Conservation (phyloP, 2,329 filamentous ascomycete species). For the Escovopsis sp. region DNA sequence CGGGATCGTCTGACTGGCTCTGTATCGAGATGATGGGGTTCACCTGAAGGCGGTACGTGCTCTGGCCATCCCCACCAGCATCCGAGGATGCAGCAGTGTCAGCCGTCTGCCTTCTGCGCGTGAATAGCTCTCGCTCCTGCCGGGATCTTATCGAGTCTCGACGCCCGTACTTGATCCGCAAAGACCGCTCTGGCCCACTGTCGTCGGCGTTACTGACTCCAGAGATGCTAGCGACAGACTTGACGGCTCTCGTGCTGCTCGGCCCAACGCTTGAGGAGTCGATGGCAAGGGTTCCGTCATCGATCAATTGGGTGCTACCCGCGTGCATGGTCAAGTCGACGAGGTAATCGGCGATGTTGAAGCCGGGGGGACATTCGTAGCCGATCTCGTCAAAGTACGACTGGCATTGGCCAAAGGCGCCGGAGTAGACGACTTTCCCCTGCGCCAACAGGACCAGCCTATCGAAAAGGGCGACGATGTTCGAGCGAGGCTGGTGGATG, state of each 20-base stretch:
- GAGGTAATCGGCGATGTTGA: slow-evolving; percentile 97
- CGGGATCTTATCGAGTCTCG: slow-evolving; percentile 69
- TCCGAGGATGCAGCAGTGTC: slow-evolving; percentile 50
- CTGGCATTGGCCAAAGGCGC: slow-evolving; percentile 78
- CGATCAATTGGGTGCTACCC: slow-evolving; percentile 39
- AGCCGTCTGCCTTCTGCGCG: slow-evolving; percentile 51
- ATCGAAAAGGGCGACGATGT: slow-evolving; percentile 95
- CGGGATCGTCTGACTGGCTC: slow-evolving; percentile 54
- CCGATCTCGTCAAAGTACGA: slow-evolving; percentile 84
- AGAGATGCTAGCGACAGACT: slow-evolving; percentile 77
- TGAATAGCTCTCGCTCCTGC: slow-evolving; percentile 84
- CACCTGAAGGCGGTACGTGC: slow-evolving; percentile 36
- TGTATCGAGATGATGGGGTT: slow-evolving; percentile 30
- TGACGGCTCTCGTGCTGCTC: slow-evolving; percentile 76
- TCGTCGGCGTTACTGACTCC: slow-evolving; percentile 60
- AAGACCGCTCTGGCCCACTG: slow-evolving; percentile 43
- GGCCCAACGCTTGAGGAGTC: slow-evolving; percentile 58
- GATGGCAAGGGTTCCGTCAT: slow-evolving; percentile 36
- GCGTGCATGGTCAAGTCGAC: slow-evolving; percentile 98
- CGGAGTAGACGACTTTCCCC: slow-evolving; percentile 84
- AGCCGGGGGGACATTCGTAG: slow-evolving; percentile 85
- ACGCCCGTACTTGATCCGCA: slow-evolving; percentile 54
- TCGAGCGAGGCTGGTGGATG: slow-evolving; percentile 94
- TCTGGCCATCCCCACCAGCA: slow-evolving; percentile 33
- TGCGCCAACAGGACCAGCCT: slow-evolving; percentile 81